A percentile compares a stretch with the other conserved stretches of the same genome.
phyloP scores from a whole-genome alignment of 2,329 filamentous ascomycete species.

The Penicillium sp. region DNA sequence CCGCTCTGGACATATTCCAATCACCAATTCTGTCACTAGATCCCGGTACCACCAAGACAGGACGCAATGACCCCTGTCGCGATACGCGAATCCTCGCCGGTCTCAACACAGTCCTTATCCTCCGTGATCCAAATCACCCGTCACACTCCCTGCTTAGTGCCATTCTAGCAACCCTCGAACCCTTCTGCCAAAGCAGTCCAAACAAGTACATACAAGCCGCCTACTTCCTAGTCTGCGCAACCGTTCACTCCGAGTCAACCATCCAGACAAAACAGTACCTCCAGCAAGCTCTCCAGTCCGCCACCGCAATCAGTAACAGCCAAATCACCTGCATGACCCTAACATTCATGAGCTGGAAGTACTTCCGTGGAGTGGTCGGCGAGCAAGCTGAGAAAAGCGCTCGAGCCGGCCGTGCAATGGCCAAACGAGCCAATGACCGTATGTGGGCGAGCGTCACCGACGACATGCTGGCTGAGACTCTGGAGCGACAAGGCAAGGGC shows the following conservation, averaged over 20 bases:
- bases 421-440: constrained; percentile 66
- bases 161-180: constrained; percentile 64
- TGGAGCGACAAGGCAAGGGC: constrained; percentile 67
- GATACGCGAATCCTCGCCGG: constrained; percentile 63
- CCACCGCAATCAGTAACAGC: constrained; percentile 68
- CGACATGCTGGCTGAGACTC: constrained; percentile 72
- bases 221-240: constrained; percentile 72
- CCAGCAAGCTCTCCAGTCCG: constrained; percentile 67
- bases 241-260: constrained; percentile 65
- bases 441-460: constrained; percentile 79
- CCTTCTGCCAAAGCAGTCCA: constrained; percentile 65
- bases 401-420: constrained; percentile 65
- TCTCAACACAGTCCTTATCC: constrained; percentile 70
- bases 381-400: constrained; percentile 77
- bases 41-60: constrained; percentile 36
- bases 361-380: constrained; percentile 79
- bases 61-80: constrained; percentile 52
- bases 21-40: constrained; percentile 58
- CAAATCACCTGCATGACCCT: constrained; percentile 81
- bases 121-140: constrained; percentile 60
- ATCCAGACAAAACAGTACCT: constrained; percentile 77
- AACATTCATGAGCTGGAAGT: constrained; percentile 77
- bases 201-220: constrained; percentile 75
- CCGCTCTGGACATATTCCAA: constrained; percentile 66
- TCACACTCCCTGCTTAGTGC: constrained; percentile 59